Conservation (phyloP, 768 basidiomycete species). For the Mycena kentingensis region DNA sequence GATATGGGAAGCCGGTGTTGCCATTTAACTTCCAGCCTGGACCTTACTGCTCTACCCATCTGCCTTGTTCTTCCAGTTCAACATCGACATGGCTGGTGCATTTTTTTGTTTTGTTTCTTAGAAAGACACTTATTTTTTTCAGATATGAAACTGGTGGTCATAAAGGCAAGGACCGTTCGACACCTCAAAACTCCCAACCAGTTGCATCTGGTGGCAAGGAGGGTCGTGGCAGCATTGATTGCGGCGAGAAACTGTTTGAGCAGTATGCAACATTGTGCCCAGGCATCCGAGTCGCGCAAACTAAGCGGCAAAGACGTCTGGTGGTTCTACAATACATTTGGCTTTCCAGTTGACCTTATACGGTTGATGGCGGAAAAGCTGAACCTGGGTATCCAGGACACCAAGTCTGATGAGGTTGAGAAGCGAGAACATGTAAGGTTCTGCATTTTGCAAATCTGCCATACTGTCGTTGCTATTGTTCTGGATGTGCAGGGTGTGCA, state of each 20-base stretch:
- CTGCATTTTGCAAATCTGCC: too few species aligned
- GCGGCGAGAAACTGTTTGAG: constrained; percentile 95
- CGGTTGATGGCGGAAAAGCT: too few species aligned
- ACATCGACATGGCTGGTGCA: constrained; percentile 32
- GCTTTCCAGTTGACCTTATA: too few species aligned
- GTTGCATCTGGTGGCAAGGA: not conserved
- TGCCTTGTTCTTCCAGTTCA: constrained; percentile 36
- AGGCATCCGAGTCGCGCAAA: too few species aligned
- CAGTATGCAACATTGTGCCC: constrained; percentile 75
- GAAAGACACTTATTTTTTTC: not conserved
- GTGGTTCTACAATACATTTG: too few species aligned
- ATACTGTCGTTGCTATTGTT: too few species aligned
- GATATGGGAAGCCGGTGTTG: constrained; percentile 36
- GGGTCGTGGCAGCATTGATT: constrained; percentile 45
- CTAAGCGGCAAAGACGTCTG: too few species aligned
- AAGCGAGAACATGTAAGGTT: too few species aligned
- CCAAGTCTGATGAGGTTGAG: too few species aligned
- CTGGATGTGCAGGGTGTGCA: too few species aligned
- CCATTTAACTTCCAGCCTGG: constrained; percentile 37
- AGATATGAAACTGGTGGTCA: constrained; percentile 2
- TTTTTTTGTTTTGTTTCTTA: not conserved
- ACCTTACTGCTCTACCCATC: constrained; percentile 34
- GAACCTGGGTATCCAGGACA: too few species aligned
- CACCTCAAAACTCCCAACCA: not conserved
- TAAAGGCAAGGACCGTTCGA: not conserved